phyloP scores from a whole-genome alignment of 169 alveolate genomes.

The Plasmodium vinckei region DNA sequence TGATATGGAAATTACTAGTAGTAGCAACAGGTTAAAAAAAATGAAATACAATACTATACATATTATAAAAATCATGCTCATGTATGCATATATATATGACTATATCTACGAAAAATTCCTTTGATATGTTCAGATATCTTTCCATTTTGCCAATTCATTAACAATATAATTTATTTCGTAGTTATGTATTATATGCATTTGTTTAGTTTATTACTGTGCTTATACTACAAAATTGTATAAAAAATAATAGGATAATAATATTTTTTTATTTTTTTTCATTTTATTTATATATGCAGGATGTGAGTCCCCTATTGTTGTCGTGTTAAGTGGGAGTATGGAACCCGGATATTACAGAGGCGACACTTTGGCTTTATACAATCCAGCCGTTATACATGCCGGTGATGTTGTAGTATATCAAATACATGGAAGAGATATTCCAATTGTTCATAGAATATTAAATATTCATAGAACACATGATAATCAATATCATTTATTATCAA shows the following conservation, averaged over 20 bases:
- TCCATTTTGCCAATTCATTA: not conserved
- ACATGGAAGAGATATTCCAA: conserved; percentile 92
- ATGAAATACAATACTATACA: not conserved
- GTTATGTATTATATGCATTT: not conserved
- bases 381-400: conserved; percentile 79
- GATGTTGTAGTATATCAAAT: conserved; percentile 85
- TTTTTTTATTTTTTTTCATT: not conserved
- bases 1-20: conserved; percentile 67
- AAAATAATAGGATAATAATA: too few species aligned
- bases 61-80: not conserved
- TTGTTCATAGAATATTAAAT: conserved; percentile 92
- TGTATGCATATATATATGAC: too few species aligned
- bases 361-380: conserved; percentile 87
- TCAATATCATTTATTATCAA: conserved; percentile 86
- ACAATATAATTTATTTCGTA: not conserved
- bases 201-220: not conserved
- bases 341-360: conserved; percentile 95
- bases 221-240: not conserved
- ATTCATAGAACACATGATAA: conserved; percentile 87
- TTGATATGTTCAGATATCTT: not conserved
- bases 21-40: conserved; percentile 22
- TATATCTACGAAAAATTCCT: too few species aligned
- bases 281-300: conserved; percentile 76
- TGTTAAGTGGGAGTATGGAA: conserved; percentile 94
- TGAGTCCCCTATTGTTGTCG: conserved; percentile 95